Base-by-base conservation (phyloP, 371 early-diverging fungal genomes). In the Modicella reniformis region DNA sequence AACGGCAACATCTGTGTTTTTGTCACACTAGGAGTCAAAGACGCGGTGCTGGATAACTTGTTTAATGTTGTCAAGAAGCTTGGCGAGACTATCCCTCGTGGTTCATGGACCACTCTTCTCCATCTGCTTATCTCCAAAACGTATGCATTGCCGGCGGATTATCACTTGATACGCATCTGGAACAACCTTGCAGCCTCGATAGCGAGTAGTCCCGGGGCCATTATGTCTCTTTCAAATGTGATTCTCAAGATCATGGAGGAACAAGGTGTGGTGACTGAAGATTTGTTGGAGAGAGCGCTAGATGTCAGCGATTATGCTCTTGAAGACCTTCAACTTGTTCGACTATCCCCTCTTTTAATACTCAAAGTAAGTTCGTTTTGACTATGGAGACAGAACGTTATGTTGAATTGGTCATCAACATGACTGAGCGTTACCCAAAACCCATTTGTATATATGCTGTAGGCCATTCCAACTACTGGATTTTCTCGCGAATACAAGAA, bases 281-380 rank as follows among this genome's bases (percentile, higher is more conserved):
- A 64, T 1, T 40, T 57, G 32, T 48, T 75, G 15, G 65, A 75
- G 2, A 49, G 44, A 1, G 70, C 75, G 2, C 21, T 75, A 10
- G 75, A 69, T 17, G 57, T 65, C 3, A 65, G 66, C 21, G 75
- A 75, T 49, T 70, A 75, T 34, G 57, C 65, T 4, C 21, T 75
- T 28, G 75, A 70, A 21, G 70, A 75, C 37, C 65, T 75, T n/a
- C 59, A 65, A 15, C 17, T 65, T n/a, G 49, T 55, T 7, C 61
- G 75, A 3, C 33, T 70, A 10, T 60, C 61, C 2, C 70, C 75
- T 9, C 29, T 75, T 2, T 23, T 53, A 15, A 53, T 75, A 1
- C 59, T 75, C 34, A 75, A 75, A 62, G 75, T 69, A 52, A 37
- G n/a, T n/a, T n/a, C n/a, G n/a, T n/a, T n/a, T n/a, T n/a, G n/a